phyloP scores from a whole-genome alignment of 2,329 filamentous ascomycete genomes.

The Colletotrichum lentis region DNA sequence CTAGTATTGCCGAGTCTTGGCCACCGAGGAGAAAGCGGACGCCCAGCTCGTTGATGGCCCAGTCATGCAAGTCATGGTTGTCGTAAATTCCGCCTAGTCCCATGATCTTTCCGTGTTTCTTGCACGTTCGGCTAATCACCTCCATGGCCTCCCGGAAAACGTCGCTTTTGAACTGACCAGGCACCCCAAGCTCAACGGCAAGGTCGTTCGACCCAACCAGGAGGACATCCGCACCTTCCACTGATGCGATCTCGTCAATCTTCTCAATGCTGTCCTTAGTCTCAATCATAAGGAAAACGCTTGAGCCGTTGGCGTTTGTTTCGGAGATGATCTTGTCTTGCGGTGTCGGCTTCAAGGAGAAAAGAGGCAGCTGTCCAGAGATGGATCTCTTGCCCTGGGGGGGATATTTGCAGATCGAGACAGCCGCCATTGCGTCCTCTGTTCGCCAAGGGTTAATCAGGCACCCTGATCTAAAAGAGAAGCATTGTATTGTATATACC shows the following conservation, averaged over 20 bases:
- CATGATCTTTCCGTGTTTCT: constrained; percentile 40
- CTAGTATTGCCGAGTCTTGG: constrained; percentile 38
- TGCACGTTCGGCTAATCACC: constrained; percentile 37
- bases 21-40: constrained; percentile 38
- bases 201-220: constrained; percentile 47
- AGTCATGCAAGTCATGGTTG: constrained; percentile 35
- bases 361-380: constrained; percentile 40
- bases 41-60: constrained; percentile 38
- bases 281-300: constrained; percentile 44
- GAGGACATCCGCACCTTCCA: constrained; percentile 45
- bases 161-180: constrained; percentile 39
- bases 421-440: constrained; percentile 42
- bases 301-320: constrained; percentile 41
- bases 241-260: constrained; percentile 45
- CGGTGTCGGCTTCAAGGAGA: constrained; percentile 41
- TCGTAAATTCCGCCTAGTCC: constrained; percentile 42
- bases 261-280: constrained; percentile 40
- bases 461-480: neutral
- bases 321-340: constrained; percentile 39
- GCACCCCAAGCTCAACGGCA: constrained; percentile 42
- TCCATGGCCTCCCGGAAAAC: constrained; percentile 38
- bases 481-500: neutral
- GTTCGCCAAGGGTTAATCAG: neutral
- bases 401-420: constrained; percentile 43
- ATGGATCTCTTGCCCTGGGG: constrained; percentile 41